These are phyloP conservation scores for Pseudogymnoascus sp. DNA, from an alignment of 2,329 filamentous ascomycete species.

Conservation along the genomic window DNA sequence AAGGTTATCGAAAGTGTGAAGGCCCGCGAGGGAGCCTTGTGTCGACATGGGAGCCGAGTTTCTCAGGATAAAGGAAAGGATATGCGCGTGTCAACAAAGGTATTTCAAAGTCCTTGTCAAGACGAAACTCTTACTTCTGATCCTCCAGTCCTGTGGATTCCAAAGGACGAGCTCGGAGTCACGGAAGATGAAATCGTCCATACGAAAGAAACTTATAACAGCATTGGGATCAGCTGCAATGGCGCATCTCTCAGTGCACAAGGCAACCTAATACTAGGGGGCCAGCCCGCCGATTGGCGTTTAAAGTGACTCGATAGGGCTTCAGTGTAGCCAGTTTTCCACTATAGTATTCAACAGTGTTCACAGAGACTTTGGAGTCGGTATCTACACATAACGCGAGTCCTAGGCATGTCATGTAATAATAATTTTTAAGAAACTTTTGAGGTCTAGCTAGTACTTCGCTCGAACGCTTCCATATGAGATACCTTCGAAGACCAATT, in stretches of 20 bases:
- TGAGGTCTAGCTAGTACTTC: background rate
- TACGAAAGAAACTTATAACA: background rate
- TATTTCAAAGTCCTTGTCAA: background rate
- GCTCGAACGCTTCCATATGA: background rate
- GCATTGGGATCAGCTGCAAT: background rate
- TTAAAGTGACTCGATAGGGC: background rate
- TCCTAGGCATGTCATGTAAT: background rate
- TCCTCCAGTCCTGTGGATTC: constrained; percentile 36
- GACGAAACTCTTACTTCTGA: background rate
- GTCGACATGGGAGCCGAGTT: too few relatives aligned
- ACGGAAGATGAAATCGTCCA: background rate
- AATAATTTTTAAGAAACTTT: background rate
- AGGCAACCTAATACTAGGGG: background rate
- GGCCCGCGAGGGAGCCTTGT: too few relatives aligned
- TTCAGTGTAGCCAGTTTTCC: background rate
- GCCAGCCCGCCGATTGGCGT: background rate
- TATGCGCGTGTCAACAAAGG: background rate
- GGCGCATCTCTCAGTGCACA: background rate
- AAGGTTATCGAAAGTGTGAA: too few relatives aligned
- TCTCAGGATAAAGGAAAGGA: background rate
- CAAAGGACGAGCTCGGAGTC: background rate
- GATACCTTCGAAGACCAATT: background rate
- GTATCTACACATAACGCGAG: background rate
- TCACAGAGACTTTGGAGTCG: background rate
- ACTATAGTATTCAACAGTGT: background rate